These are phyloP conservation scores for Raffaelea albimanens DNA, from an alignment of 2,329 filamentous ascomycete species.

Conservation along the genomic window DNA sequence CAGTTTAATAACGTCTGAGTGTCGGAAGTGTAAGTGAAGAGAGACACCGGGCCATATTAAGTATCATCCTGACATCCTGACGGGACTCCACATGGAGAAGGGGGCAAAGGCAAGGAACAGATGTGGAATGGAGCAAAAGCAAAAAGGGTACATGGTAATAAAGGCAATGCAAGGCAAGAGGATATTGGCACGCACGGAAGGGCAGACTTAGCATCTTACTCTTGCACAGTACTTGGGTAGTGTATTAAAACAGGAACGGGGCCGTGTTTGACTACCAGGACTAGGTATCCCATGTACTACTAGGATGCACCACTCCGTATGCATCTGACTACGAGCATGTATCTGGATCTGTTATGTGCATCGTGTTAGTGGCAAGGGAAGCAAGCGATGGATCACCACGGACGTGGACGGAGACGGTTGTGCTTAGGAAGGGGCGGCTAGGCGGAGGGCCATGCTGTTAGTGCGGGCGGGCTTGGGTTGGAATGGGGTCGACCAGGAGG, in stretches of 20 bases:
- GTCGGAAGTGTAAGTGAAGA: slow-evolving; percentile 1
- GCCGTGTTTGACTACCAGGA: slow-evolving; percentile 19
- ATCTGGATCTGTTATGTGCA: not conserved
- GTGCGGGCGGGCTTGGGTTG: slow-evolving; percentile 8
- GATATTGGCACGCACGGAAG: slow-evolving; percentile 22
- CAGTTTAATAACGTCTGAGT: no score
- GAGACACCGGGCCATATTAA: slow-evolving; percentile 9
- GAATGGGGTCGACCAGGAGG: not conserved
- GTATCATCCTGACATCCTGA: slow-evolving; percentile 9
- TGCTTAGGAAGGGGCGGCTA: not conserved
- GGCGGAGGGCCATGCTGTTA: slow-evolving; percentile 2
- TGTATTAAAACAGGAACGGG: slow-evolving; percentile 17
- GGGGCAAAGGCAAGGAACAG: no score
- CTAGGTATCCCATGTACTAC: not conserved
- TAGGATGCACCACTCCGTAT: not conserved
- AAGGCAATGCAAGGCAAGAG: slow-evolving; percentile 10
- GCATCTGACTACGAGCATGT: not conserved
- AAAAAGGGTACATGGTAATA: not conserved
- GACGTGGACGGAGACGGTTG: not conserved
- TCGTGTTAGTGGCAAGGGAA: not conserved
- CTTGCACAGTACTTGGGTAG: slow-evolving; percentile 6
- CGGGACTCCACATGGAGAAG: slow-evolving; percentile 5
- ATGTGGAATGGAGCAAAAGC: slow-evolving; percentile 2
- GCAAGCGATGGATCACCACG: slow-evolving; percentile 1
- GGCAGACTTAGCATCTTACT: slow-evolving; percentile 7